A percentile compares a stretch with the other conserved stretches of the same genome.
Evolutionary conservation across 2,329 filamentous ascomycete species (phyloP).

Genomic region (Sclerotinia glacialis): DNA sequence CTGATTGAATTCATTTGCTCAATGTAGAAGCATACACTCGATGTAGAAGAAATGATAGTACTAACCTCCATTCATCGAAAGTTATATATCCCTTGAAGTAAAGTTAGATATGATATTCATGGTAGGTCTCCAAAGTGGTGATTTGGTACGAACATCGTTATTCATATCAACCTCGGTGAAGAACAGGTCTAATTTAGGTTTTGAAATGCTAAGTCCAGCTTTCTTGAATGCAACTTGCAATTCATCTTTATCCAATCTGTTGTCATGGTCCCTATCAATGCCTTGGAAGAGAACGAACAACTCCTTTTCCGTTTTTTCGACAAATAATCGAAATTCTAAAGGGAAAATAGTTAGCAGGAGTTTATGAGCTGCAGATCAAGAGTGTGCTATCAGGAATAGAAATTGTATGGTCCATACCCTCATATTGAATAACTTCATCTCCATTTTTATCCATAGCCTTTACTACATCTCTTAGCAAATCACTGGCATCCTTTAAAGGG

Average conservation of each 20-base stretch:
- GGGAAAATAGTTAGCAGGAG: conserved; percentile 16
- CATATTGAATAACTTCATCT: conserved; percentile 87
- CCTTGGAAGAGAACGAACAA: conserved; percentile 77
- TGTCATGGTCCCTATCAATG: conserved; percentile 84
- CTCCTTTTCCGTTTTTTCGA: conserved; percentile 81
- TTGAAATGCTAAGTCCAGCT: conserved; percentile 76
- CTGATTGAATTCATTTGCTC: not conserved
- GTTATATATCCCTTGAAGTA: conserved; percentile 59
- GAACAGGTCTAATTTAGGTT: conserved; percentile 75
- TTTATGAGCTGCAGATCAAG: not conserved
- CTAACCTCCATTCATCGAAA: conserved; percentile 96
- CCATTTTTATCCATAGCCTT: conserved; percentile 79
- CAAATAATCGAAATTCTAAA: conserved; percentile 84
- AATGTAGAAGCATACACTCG: not conserved
- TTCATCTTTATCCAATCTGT: conserved; percentile 83
- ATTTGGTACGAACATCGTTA: conserved; percentile 53
- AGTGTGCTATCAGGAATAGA: not conserved
- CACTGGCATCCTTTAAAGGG: conserved; percentile 88
- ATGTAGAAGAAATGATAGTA: not conserved
- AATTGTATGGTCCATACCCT: conserved; percentile 57
- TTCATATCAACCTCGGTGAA: conserved; percentile 89
- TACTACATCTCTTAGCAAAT: conserved; percentile 77
- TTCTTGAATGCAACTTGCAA: conserved; percentile 73
- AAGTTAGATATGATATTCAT: conserved; percentile 13
- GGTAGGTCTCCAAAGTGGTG: not conserved